Evolutionary conservation across 805 yeast genomes (phyloP).

Genomic region (Teunomyces pallodes): DNA sequence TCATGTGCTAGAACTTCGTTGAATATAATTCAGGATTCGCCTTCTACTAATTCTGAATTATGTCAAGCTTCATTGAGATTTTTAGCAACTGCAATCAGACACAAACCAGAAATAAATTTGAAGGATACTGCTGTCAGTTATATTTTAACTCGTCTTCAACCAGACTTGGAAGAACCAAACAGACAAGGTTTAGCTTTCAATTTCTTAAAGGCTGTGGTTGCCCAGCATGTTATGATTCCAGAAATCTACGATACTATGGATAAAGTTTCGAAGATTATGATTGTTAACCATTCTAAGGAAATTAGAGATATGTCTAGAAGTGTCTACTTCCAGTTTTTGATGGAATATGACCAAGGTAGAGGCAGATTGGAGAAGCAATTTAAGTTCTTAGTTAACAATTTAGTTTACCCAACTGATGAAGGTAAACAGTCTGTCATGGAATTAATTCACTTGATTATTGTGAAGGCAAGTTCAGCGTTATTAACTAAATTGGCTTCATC

Average conservation of each 20-base stretch:
- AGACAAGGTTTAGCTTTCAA: slow-evolving; percentile 86
- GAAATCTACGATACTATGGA: slow-evolving; percentile 91
- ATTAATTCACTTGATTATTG: slow-evolving; percentile 65
- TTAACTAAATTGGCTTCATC: slow-evolving; percentile 64
- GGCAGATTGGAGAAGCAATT: slow-evolving; percentile 82
- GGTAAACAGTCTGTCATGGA: slow-evolving; percentile 94
- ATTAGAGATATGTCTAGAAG: slow-evolving; percentile 83
- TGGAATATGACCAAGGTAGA: slow-evolving; percentile 93
- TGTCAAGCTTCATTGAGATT: slow-evolving; percentile 78
- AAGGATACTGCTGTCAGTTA: slow-evolving; percentile 73
- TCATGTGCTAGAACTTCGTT: slow-evolving; percentile 60
- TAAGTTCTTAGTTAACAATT: slow-evolving; percentile 72
- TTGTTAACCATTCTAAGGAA: slow-evolving; percentile 80
- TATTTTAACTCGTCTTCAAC: slow-evolving; percentile 66
- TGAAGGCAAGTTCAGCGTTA: slow-evolving; percentile 60
- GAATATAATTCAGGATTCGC: slow-evolving; percentile 67
- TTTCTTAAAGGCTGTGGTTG: slow-evolving; percentile 73
- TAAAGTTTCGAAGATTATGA: slow-evolving; percentile 75
- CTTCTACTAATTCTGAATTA: slow-evolving; percentile 73
- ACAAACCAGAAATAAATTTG: slow-evolving; percentile 60
- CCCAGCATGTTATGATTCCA: slow-evolving; percentile 72
- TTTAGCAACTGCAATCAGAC: slow-evolving; percentile 68
- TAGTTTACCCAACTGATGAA: slow-evolving; percentile 77
- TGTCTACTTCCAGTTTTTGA: slow-evolving; percentile 77
- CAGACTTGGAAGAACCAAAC: slow-evolving; percentile 88